Evolutionary conservation across 2,329 filamentous ascomycete genomes (phyloP), one percentile per base, ranked within the genome.

Genomic region (Diplodia corticola): DNA sequence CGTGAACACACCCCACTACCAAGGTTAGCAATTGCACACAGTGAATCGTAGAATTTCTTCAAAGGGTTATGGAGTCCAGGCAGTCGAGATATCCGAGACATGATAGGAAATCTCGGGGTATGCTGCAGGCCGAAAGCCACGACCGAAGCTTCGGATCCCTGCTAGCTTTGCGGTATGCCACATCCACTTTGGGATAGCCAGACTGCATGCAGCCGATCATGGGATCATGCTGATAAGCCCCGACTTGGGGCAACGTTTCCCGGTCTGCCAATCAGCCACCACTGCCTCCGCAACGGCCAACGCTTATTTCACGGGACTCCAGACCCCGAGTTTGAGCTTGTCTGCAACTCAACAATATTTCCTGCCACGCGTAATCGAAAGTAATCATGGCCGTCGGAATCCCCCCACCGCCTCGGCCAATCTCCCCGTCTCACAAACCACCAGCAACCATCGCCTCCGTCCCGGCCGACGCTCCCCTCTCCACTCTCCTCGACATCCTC

Each of bases 401-500:
- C 9, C 33, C 28, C 13, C 6, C 28, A 12, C 53, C 53, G 6
- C 57, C 57, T 15, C 40, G 6, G 4, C 57, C 57, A 1, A 61
- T 61, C 20, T 24, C 48, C 6, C 5, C 40, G 5, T 48, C 57
- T 1, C 69, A 71, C 57, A 46, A 64, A 28, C 69, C 70, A 1
- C 44, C 33, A 13, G 2, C 55, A 9, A 59, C 67, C 3, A 70
- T 77, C 48, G 67, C 70, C 22, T 69, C 67, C 9, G 10, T 76
- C 5, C 68, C 75, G 3, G 69, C 74, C 2, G 69, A 54, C 2
- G 67, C 71, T 4, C 70, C 75, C 2, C 70, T 76, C 37, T 69
- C 71, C 13, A 69, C 74, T 4, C 76, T 77, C 33, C 68, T 78
- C n/a, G 44, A 61, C 6, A 67, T 76, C 22, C 67, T 78, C 2